Evolutionary conservation across 352 stramenopile genomes (phyloP).

Genomic region (Albugo candida): DNA sequence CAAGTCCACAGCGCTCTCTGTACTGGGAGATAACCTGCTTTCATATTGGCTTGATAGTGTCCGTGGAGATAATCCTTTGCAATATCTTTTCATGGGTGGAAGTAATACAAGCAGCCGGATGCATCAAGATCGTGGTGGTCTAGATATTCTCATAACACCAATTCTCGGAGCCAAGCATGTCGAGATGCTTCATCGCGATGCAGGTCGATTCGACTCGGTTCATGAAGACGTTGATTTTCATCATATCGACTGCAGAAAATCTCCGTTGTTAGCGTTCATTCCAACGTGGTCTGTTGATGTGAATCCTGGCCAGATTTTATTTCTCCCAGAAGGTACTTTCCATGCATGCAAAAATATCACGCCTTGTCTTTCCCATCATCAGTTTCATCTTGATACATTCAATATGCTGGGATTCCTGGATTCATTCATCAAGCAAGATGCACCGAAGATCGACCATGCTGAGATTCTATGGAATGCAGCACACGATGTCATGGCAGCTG

Average conservation of each 20-base stretch:
- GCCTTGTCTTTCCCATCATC: conserved; percentile 86
- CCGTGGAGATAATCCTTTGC: conserved; percentile 76
- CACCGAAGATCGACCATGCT: conserved; percentile 76
- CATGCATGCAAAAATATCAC: conserved; percentile 85
- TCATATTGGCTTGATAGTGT: conserved; percentile 82
- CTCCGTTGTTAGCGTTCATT: conserved; percentile 75
- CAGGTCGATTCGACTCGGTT: conserved; percentile 70
- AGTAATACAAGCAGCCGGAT: conserved; percentile 78
- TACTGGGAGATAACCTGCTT: conserved; percentile 83
- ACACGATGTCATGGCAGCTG: conserved; percentile 70
- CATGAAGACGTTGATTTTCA: conserved; percentile 67
- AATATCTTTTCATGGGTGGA: conserved; percentile 92
- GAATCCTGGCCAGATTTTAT: conserved; percentile 83
- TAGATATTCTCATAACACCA: conserved; percentile 87
- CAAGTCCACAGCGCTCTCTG: conserved; percentile 72
- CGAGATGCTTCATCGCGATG: conserved; percentile 47
- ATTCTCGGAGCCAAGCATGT: conserved; percentile 75
- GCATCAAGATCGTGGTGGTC: conserved; percentile 78
- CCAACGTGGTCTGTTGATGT: conserved; percentile 76
- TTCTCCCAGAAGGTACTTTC: conserved; percentile 86
- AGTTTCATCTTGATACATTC: conserved; percentile 85
- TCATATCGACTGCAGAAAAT: conserved; percentile 64
- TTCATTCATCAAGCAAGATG: conserved; percentile 81
- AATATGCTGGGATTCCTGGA: conserved; percentile 80
- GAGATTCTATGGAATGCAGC: conserved; percentile 87